These are phyloP conservation scores for Trichosporon sp. DNA, from an alignment of 1,284 basidiomycete species.

Conservation along the genomic window DNA sequence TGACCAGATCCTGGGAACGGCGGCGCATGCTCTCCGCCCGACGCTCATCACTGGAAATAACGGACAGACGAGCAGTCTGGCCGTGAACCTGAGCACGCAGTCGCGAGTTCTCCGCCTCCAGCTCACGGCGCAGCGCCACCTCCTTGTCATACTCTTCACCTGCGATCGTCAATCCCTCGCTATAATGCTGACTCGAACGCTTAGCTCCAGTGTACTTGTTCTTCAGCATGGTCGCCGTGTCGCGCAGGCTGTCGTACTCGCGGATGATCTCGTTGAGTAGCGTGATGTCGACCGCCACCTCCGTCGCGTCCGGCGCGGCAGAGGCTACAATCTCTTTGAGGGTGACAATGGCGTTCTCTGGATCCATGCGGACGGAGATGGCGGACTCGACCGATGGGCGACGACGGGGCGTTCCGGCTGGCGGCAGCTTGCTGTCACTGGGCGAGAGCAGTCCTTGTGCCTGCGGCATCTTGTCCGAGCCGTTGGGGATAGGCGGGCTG, in stretches of 20 bases:
- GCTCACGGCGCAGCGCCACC: slow-evolving; percentile 79
- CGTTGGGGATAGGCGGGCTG: slow-evolving; percentile 4
- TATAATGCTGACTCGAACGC: slow-evolving; percentile 86
- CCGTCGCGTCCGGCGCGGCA: slow-evolving; percentile 66
- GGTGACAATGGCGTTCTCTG: slow-evolving; percentile 39
- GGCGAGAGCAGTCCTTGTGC: slow-evolving; percentile 34
- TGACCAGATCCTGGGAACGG: slow-evolving; percentile 74
- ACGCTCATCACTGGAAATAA: slow-evolving; percentile 74
- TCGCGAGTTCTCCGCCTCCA: slow-evolving; percentile 85
- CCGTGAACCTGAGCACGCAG: slow-evolving; percentile 82
- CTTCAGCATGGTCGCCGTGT: slow-evolving; percentile 69
- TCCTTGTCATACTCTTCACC: slow-evolving; percentile 92
- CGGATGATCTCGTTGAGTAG: slow-evolving; percentile 73
- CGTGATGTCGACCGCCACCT: slow-evolving; percentile 71
- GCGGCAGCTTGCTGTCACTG: slow-evolving; percentile 35
- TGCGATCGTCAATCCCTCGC: slow-evolving; percentile 87
- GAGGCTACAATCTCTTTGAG: slow-evolving; percentile 61
- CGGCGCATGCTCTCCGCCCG: slow-evolving; percentile 77
- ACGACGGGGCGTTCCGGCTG: slow-evolving; percentile 34
- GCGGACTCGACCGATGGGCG: slow-evolving; percentile 50
- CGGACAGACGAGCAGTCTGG: slow-evolving; percentile 81
- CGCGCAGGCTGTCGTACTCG: slow-evolving; percentile 69
- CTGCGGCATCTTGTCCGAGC: slow-evolving; percentile 12
- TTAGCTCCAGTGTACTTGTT: slow-evolving; percentile 81
- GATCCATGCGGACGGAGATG: slow-evolving; percentile 40